Base-by-base conservation (phyloP, 495 filamentous ascomycete genomes). In the Xylaria bambusicola region DNA sequence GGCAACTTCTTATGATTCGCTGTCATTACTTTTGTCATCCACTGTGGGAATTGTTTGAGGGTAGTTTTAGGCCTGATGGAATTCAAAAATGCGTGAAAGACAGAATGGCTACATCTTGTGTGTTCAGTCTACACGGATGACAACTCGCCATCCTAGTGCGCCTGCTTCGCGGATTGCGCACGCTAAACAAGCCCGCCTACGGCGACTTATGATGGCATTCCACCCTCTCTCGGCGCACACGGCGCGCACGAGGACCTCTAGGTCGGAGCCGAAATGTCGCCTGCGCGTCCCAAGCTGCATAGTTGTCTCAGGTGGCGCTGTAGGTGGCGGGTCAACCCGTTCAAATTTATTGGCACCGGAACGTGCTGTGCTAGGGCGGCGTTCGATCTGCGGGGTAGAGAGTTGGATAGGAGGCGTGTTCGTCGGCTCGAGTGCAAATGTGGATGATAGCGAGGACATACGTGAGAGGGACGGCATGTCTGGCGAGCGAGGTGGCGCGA, bases 131-230 rank as follows among this genome's bases (percentile, higher is more conserved):
- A 88, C 78, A 53, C 86, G 76, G 35, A 92, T 75, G 36, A 92
- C 77, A 17, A 90, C 80, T 45, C 78, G 81, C 73, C 87, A 84
- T 6, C 83, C 83, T 46, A 90, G 62, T 6, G 88, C 88, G 10
- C 80, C 81, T 0, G 87, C 88, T 72, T 92, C 88, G 23, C 88
- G 76, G 26, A 92, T 80, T 62, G 86, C 86, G 65, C 88, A 90
- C 8, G 80, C 77, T 35, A 90, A 61, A 66, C 88, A 91, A 0
- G 82, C 84, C 62, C 84, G 76, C 48, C 84, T 81, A 44, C 78
- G 78, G 27, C 87, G 74, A 49, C 86, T 86, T 58, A 92, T 82
- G 48, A 92, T 62, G 15, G 87, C 88, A 68, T 89, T 84, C 71
- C 81, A 82, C 2, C 87, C 88, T 60, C 78, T 82, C 58, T 88